Base-by-base conservation (phyloP, 805 yeast species). In the Ogataea dorogensis region DNA sequence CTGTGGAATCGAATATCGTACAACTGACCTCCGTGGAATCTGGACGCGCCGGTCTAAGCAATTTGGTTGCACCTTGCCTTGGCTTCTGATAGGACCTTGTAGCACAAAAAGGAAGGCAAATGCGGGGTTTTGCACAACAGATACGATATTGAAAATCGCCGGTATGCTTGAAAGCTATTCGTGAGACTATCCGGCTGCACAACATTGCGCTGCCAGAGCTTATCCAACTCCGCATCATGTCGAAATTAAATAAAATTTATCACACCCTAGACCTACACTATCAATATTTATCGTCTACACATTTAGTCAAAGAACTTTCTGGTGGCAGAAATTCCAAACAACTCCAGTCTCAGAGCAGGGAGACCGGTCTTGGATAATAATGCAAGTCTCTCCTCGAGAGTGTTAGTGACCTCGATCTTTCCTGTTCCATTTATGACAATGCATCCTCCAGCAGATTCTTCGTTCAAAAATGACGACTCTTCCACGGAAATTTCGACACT, bases 301-400 rank as follows among this genome's bases (percentile, higher is more conserved):
- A 18, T 35, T 56, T 74, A 89, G 58, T 88, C 95, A 58, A 87
- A 87, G 75, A 86, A 91, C 71, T 86, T 86, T 75, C 98, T 86
- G 38, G 91, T 66, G 38, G 75, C 64, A 12, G 96, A 82, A 39
- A 85, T 79, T 44, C 95, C 95, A 58, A 88, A 93, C 58, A 91
- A 68, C 56, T 89, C 95, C 46, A 85, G 71, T 68, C 98, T 81
- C 47, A 93, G 79, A 37, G 89, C 94, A 31, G 99, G 99, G 50
- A 93, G 76, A 6, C 96, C 84, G 54, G 79, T 86, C 59, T 85
- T 84, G 24, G 84, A 75, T 53, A 93, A 73, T 44, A 93, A 66
- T 54, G 81, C 75, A 56, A 93, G 77, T 68, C 99, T 86, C 71
- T 89, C 97, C 56, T 88, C 96, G 55, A 93, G 74, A 31, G 98